phyloP scores from a whole-genome alignment of 225 moss, liverwort and hornwort genomes.

The Physcomitrium patens region DNA sequence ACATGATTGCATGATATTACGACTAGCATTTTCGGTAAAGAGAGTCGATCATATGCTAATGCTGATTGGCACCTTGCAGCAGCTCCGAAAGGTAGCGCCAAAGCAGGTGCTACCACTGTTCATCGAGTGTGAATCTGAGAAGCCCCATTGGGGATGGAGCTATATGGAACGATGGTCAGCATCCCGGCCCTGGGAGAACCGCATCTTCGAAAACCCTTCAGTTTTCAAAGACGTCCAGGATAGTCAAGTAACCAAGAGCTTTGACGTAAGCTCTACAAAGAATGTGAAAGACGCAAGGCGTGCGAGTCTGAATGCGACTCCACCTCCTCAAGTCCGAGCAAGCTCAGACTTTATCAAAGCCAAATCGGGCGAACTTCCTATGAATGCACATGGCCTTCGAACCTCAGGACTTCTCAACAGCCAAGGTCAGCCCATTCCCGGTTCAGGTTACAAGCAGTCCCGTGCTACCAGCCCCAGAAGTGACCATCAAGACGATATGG shows the following conservation, averaged over 20 bases:
- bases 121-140: constrained; percentile 83
- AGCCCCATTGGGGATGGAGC: constrained; percentile 92
- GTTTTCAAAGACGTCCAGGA: constrained; percentile 43
- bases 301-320: constrained; percentile 38
- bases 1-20: not conserved
- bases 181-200: constrained; percentile 85
- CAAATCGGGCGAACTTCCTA: not conserved
- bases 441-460: constrained; percentile 35
- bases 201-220: constrained; percentile 50
- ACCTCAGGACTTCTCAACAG: constrained; percentile 29
- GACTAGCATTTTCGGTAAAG: not conserved
- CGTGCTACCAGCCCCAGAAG: constrained; percentile 72
- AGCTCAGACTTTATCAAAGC: constrained; percentile 32
- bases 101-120: constrained; percentile 64
- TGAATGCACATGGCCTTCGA: constrained; percentile 20
- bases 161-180: constrained; percentile 95
- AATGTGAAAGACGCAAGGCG: constrained; percentile 52
- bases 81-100: constrained; percentile 69
- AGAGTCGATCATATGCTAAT: constrained; percentile 8
- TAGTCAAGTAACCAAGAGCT: constrained; percentile 33
- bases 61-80: constrained; percentile 24
- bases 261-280: constrained; percentile 31
- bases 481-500: constrained; percentile 54
- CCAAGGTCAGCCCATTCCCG: constrained; percentile 32
- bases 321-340: constrained; percentile 25